These are phyloP conservation scores for Melaleuca alternifolia DNA, from an alignment of 345 rosid species.

Conservation along the genomic window DNA sequence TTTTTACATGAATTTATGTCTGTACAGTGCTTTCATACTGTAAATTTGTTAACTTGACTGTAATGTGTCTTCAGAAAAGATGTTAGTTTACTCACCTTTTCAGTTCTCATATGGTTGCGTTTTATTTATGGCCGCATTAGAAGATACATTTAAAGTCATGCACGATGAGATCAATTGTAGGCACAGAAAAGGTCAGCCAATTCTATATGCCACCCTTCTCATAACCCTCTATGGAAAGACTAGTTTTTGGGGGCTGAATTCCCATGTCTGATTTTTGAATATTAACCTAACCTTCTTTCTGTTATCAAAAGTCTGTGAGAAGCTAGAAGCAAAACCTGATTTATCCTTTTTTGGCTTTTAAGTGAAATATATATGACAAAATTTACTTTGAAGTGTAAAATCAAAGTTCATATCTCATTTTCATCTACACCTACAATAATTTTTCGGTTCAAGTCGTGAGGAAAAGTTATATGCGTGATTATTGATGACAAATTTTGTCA, in stretches of 20 bases:
- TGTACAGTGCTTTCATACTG: background rate
- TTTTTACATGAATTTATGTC: background rate
- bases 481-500: background rate
- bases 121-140: background rate
- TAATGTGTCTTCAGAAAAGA: background rate
- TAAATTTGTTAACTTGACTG: background rate
- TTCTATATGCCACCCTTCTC: background rate
- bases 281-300: background rate
- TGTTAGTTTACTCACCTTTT: background rate
- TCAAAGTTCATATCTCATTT: background rate
- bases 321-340: background rate
- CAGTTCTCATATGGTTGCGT: background rate
- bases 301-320: background rate
- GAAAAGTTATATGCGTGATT: background rate
- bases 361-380: background rate
- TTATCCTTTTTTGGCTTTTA: background rate
- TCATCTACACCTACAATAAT: background rate
- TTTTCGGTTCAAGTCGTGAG: background rate
- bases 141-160: background rate
- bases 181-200: background rate
- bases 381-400: background rate
- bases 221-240: background rate
- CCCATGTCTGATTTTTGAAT: background rate
- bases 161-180: background rate
- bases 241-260: background rate